A percentile compares a stretch with the other conserved stretches of the same genome.
These are phyloP conservation scores for Phytopythium vexans DNA, from an alignment of 352 stramenopile genomes.

Conservation along the genomic window DNA sequence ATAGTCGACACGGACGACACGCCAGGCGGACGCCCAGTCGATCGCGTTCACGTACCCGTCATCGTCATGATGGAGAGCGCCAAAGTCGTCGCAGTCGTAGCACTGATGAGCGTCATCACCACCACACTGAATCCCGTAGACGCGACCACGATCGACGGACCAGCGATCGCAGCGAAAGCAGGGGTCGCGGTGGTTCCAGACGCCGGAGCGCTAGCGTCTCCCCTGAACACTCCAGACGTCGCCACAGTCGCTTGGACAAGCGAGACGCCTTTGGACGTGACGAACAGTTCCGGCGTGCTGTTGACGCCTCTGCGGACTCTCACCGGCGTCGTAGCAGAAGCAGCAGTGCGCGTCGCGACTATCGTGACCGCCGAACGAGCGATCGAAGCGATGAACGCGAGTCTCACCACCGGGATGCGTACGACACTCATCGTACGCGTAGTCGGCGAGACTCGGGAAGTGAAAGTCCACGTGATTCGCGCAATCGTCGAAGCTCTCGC, in stretches of 20 bases:
- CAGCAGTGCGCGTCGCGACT: too few species aligned
- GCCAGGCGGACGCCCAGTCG: too few species aligned
- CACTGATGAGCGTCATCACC: conserved; percentile 4
- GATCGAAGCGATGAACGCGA: too few species aligned
- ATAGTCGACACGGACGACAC: too few species aligned
- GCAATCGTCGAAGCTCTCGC: not conserved
- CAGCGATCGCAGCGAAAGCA: not conserved
- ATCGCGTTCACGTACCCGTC: conserved; percentile 1
- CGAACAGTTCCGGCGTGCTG: too few species aligned
- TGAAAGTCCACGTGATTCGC: conserved; percentile 7
- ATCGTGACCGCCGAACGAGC: too few species aligned
- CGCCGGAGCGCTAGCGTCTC: not conserved
- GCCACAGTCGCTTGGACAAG: too few species aligned
- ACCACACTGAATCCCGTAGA: not conserved
- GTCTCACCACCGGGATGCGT: too few species aligned
- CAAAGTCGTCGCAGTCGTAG: conserved; percentile 7
- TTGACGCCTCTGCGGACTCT: too few species aligned
- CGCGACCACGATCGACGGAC: not conserved
- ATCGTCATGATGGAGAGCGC: conserved; percentile 1
- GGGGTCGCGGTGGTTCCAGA: not conserved
- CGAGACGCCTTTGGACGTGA: too few species aligned
- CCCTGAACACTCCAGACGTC: too few species aligned
- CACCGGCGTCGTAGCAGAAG: too few species aligned
- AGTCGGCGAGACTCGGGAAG: not conserved
- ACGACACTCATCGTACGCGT: not conserved